A percentile compares a stretch with the other conserved stretches of the same genome.
Conservation (phyloP, 1,284 basidiomycete genomes). For the Neonothopanus nambi region DNA sequence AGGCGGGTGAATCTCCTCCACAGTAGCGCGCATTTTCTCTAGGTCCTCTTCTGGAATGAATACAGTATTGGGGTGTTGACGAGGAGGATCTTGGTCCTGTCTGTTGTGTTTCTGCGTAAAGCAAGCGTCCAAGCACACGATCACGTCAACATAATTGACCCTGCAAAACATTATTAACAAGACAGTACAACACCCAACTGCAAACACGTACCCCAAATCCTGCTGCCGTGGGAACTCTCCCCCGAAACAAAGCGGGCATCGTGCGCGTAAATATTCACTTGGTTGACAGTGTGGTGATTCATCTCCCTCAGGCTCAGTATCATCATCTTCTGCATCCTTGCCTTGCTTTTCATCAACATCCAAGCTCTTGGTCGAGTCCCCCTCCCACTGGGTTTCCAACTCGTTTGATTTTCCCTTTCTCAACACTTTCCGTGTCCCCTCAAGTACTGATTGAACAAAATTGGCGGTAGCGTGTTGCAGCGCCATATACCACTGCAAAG, state of each 20-base stretch:
- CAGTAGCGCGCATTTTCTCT: slow-evolving; percentile 14
- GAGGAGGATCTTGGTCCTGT: slow-evolving; percentile 7
- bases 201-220: neutral
- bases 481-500: neutral
- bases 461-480: neutral
- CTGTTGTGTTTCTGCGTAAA: slow-evolving; percentile 20
- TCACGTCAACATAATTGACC: neutral
- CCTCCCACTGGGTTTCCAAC: too few relatives aligned
- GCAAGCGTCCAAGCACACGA: slow-evolving; percentile 16
- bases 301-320: too few relatives aligned
- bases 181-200: too few relatives aligned
- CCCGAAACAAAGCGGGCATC: slow-evolving; percentile 12
- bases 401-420: neutral
- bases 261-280: neutral
- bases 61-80: slow-evolving; percentile 11
- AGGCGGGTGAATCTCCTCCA: slow-evolving; percentile 12
- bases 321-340: too few relatives aligned
- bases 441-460: too few relatives aligned
- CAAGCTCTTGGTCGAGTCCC: too few relatives aligned
- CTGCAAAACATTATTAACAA: neutral
- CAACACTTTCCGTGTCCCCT: neutral
- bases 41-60: slow-evolving; percentile 19
- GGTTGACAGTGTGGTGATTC: neutral
- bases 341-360: too few relatives aligned
- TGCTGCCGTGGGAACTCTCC: neutral